These are phyloP conservation scores for Leccinum subgranulosum DNA, from an alignment of 768 basidiomycete species.

Conservation along the genomic window DNA sequence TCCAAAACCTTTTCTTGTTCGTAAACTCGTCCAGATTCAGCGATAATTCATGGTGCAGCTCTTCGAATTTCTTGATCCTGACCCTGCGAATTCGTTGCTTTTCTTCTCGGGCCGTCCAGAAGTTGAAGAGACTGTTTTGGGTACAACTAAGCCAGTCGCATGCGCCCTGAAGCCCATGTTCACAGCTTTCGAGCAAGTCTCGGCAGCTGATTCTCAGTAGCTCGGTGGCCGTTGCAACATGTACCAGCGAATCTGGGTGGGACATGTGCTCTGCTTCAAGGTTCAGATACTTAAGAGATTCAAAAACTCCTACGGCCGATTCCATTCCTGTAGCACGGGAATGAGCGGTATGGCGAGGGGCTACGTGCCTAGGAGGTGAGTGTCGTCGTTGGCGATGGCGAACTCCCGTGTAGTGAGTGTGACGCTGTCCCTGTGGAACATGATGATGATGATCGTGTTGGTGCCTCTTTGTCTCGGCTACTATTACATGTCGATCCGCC, in stretches of 20 bases:
- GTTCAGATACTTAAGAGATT: slow-evolving; percentile 67
- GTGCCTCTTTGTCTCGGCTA: not conserved
- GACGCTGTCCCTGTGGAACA: not conserved
- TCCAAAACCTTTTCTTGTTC: slow-evolving; percentile 46
- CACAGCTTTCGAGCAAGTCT: slow-evolving; percentile 46
- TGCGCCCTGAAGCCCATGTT: slow-evolving; percentile 38
- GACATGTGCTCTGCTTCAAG: slow-evolving; percentile 54
- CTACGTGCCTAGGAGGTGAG: slow-evolving; percentile 8
- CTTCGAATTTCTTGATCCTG: slow-evolving; percentile 36
- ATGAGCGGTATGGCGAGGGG: slow-evolving; percentile 29
- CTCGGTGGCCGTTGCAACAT: slow-evolving; percentile 40
- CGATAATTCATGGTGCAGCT: slow-evolving; percentile 36
- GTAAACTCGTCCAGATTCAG: slow-evolving; percentile 45
- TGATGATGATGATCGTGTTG: not conserved
- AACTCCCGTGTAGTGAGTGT: not conserved
- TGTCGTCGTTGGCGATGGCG: slow-evolving; percentile 10
- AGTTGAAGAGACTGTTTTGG: slow-evolving; percentile 33
- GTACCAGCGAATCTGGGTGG: slow-evolving; percentile 45
- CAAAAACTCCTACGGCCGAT: slow-evolving; percentile 68
- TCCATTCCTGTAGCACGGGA: slow-evolving; percentile 24
- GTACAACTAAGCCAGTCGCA: slow-evolving; percentile 50
- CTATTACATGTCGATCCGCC: not conserved
- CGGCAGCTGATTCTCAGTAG: slow-evolving; percentile 53
- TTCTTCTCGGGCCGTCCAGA: slow-evolving; percentile 35
- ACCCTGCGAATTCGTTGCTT: slow-evolving; percentile 32